phyloP scores from a whole-genome alignment of 2,329 filamentous ascomycete species.

The Xylaria sp. region DNA sequence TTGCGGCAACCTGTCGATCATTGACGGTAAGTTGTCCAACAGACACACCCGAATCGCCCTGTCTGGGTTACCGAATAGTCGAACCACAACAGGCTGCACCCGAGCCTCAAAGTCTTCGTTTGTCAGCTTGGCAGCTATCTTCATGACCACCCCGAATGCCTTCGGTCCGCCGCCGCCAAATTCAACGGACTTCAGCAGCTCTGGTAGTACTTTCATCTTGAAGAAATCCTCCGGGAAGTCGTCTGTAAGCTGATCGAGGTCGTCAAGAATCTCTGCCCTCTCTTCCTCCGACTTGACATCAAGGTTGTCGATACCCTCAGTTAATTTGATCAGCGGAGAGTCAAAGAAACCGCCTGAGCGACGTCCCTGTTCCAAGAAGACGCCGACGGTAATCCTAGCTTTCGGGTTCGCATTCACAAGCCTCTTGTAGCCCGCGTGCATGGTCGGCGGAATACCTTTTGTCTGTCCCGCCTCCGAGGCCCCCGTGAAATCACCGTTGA shows the following conservation, averaged over 20 bases:
- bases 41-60: constrained; percentile 91
- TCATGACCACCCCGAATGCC: constrained; percentile 87
- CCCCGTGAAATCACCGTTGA: constrained; percentile 84
- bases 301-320: constrained; percentile 90
- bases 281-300: constrained; percentile 88
- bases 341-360: constrained; percentile 89
- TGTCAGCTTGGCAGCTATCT: constrained; percentile 86
- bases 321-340: constrained; percentile 89
- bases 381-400: constrained; percentile 80
- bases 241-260: constrained; percentile 86
- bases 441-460: constrained; percentile 83
- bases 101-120: constrained; percentile 89
- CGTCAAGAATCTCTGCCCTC: constrained; percentile 85
- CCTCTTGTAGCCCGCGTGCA: constrained; percentile 92
- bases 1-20: constrained; percentile 90
- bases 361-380: constrained; percentile 90
- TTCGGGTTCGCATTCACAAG: constrained; percentile 91
- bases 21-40: constrained; percentile 85
- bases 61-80: constrained; percentile 90
- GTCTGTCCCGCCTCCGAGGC: constrained; percentile 85
- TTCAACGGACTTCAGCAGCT: constrained; percentile 98
- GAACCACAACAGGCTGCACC: constrained; percentile 85
- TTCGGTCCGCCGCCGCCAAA: constrained; percentile 96
- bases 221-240: constrained; percentile 99
- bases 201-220: constrained; percentile 94